Evolutionary conservation across 495 filamentous ascomycete species (phyloP), one percentile per base, ranked within the genome.

Genomic region (Bacidia rubella): DNA sequence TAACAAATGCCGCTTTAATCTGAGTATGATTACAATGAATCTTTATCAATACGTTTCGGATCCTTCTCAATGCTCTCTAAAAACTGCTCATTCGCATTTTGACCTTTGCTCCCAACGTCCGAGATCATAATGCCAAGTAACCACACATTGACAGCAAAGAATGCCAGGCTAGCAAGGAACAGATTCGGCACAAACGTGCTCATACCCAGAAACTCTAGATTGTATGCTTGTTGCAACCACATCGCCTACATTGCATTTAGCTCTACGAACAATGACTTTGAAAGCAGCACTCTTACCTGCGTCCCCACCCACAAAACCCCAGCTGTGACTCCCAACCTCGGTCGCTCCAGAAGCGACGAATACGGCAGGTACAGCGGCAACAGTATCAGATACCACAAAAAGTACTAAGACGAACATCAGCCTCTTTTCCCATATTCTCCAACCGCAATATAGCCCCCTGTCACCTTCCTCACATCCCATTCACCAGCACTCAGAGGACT

Each of bases 331-430:
- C 92, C 92, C 3, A 83, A 61, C 2, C 54, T 42, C 1, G 76
- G 78, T 5, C 66, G 68, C 1, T 57, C 63, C 1, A 94, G 67
- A 11, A 97, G 73, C 1, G 82, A 83, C 0, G 88, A 94, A 4
- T 65, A 67, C 0, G 92, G 87, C 0, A 98, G 79, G 63, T 97
- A 94, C 41, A 96, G 81, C 0, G 92, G 90, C 15, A 97, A 75
- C 54, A 98, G 81, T 53, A 95, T 77, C 57, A 94, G 79, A 66
- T 98, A 96, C 92, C 92, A 98, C 52, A 98, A 77, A 64, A 97
- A 97, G 62, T 98, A 98, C 89, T 95, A 57, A 52, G 32, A 22
- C 15, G 29, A 7, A 25, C 2, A 23, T 46, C 39, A 22, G 39
- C 62, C n/a, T 20, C 40, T 45, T 27, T 45, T 23, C 5, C 20